These are phyloP conservation scores for Arabidopsis suecica DNA, from an alignment of 345 rosid genomes.

Conservation along the genomic window DNA sequence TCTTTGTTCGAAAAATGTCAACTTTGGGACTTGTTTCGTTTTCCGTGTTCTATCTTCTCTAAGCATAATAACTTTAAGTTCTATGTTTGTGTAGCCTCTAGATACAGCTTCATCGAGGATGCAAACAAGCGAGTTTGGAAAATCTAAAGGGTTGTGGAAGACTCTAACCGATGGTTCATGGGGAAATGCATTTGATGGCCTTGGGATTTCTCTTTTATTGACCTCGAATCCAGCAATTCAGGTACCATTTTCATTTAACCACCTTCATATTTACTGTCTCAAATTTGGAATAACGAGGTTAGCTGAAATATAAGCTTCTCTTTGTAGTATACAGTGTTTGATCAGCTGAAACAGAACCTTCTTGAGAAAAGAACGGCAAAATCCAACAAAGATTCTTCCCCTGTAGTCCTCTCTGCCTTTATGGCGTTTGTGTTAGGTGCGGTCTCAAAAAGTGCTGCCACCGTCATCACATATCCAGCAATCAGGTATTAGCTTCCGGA, in stretches of 20 bases:
- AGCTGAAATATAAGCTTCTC: constrained; percentile 39
- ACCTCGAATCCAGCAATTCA: constrained; percentile 96
- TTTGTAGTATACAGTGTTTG: constrained; percentile 85
- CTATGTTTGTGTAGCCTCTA: constrained; percentile 63
- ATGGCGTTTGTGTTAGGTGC: constrained; percentile 90
- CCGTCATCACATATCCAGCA: constrained; percentile 86
- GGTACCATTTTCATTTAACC: constrained; percentile 47
- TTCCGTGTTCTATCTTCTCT: neutral
- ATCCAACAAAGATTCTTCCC: constrained; percentile 51
- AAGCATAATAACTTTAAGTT: neutral
- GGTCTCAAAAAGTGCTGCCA: constrained; percentile 82
- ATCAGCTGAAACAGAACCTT: constrained; percentile 83
- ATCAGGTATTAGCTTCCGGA: constrained; percentile 60
- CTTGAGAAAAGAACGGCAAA: constrained; percentile 50
- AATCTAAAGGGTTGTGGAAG: constrained; percentile 90
- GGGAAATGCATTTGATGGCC: constrained; percentile 86
- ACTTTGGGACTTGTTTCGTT: neutral
- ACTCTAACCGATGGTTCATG: constrained; percentile 71
- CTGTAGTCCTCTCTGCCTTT: constrained; percentile 73
- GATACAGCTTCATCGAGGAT: constrained; percentile 95
- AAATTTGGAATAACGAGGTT: neutral
- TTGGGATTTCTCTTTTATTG: constrained; percentile 89
- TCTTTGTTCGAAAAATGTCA: neutral
- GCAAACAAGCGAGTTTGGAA: constrained; percentile 96
- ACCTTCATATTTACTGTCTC: neutral